These are phyloP conservation scores for Zopfochytrium polystomum DNA, from an alignment of 371 early-diverging fungal species.

Conservation along the genomic window DNA sequence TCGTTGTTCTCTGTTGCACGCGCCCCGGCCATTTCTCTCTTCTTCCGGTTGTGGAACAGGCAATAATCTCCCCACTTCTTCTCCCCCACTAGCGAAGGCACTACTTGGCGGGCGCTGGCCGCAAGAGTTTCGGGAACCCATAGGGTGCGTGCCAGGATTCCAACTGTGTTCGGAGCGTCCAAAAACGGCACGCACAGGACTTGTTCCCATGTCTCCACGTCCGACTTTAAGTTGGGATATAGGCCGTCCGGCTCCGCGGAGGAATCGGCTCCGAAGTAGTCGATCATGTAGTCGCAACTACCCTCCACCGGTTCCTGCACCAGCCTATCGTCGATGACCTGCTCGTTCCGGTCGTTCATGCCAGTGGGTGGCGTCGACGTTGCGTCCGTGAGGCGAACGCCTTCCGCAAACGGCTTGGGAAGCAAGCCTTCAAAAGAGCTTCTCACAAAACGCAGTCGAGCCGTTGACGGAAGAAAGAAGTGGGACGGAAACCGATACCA, in stretches of 20 bases:
- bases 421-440: slow-evolving; percentile 45
- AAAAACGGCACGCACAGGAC: slow-evolving; percentile 58
- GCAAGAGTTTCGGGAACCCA: slow-evolving; percentile 26
- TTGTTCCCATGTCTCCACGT: slow-evolving; percentile 55
- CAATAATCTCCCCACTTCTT: slow-evolving; percentile 66
- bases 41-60: slow-evolving; percentile 42
- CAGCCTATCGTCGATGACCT: slow-evolving; percentile 63
- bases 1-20: not conserved
- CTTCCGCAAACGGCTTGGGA: slow-evolving; percentile 42
- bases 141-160: slow-evolving; percentile 51
- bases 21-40: not conserved
- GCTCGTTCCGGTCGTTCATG: slow-evolving; percentile 72
- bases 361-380: slow-evolving; percentile 39
- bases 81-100: no score
- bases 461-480: slow-evolving; percentile 71
- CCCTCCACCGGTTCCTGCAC: slow-evolving; percentile 21
- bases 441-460: slow-evolving; percentile 40
- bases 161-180: slow-evolving; percentile 51
- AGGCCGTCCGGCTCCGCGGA: slow-evolving; percentile 44
- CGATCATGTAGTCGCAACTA: slow-evolving; percentile 74
- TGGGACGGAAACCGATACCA: slow-evolving; percentile 93
- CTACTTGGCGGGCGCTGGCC: slow-evolving; percentile 15
- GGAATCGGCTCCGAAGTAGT: slow-evolving; percentile 34
- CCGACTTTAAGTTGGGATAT: slow-evolving; percentile 33
- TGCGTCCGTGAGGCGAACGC: not conserved